Conservation (phyloP, 116 monocot genomes). For the Dioscorea cayenensis region DNA sequence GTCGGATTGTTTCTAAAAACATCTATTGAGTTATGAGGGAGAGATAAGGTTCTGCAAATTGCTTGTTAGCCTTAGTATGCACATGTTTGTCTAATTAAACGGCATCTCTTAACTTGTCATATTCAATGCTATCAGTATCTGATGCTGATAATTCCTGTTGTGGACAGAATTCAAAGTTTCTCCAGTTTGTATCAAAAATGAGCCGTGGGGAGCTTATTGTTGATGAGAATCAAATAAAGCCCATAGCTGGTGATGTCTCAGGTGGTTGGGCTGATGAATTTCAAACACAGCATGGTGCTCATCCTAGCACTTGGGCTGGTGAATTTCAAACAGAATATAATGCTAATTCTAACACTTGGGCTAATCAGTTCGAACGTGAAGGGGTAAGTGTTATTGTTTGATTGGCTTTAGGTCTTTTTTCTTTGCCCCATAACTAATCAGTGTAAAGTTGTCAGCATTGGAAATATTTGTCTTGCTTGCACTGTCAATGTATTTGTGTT, state of each 20-base stretch:
- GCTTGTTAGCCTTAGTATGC: background rate
- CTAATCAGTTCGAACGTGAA: conserved; percentile 63
- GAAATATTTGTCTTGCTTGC: too few species aligned
- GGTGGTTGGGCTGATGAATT: conserved; percentile 85
- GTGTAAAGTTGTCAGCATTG: background rate
- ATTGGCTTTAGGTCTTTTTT: background rate
- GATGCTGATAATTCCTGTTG: background rate
- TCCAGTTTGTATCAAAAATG: conserved; percentile 99
- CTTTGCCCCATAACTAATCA: background rate
- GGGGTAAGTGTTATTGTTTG: conserved; percentile 36
- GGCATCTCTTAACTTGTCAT: background rate
- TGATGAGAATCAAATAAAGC: conserved; percentile 94
- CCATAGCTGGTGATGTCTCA: conserved; percentile 36
- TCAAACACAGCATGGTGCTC: conserved; percentile 60
- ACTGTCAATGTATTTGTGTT: too few species aligned
- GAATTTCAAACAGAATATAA: conserved; percentile 53
- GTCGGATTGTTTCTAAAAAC: background rate
- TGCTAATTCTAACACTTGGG: conserved; percentile 57
- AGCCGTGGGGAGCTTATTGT: conserved; percentile 95
- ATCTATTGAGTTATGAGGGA: background rate
- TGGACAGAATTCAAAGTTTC: conserved; percentile 91
- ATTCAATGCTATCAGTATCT: background rate
- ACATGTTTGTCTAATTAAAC: background rate
- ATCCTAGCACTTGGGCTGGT: conserved; percentile 66
- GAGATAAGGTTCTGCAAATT: background rate